phyloP scores from a whole-genome alignment of 1,284 basidiomycete species.

The Sutorius eximius region DNA sequence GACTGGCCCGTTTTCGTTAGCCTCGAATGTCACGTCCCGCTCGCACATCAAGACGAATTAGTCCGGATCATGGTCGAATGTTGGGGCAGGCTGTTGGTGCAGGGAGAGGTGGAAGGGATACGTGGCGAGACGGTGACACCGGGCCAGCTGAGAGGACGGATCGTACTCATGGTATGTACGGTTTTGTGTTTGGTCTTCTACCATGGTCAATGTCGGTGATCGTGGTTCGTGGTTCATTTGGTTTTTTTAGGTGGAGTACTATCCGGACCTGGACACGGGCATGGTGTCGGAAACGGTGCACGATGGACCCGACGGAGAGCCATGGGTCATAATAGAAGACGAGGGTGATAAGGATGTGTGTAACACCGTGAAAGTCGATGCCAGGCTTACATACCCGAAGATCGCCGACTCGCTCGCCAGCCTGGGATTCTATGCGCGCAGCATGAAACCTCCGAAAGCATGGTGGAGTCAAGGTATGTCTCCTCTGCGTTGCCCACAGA shows the following conservation, averaged over 20 bases:
- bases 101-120: slow-evolving; percentile 12
- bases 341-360: slow-evolving; percentile 10
- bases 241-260: slow-evolving; percentile 53
- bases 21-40: slow-evolving; percentile 62
- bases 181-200: neutral
- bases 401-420: slow-evolving; percentile 50
- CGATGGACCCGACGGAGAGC: neutral
- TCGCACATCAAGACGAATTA: slow-evolving; percentile 51
- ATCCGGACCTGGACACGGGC: slow-evolving; percentile 30
- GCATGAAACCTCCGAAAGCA: slow-evolving; percentile 54
- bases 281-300: neutral
- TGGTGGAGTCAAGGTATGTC: slow-evolving; percentile 46
- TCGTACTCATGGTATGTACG: slow-evolving; percentile 52
- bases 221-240: neutral
- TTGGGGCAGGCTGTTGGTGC: slow-evolving; percentile 59
- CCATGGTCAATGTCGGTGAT: neutral
- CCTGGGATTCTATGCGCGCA: slow-evolving; percentile 56
- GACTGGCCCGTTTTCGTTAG: slow-evolving; percentile 63
- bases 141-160: slow-evolving; percentile 49
- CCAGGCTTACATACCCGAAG: slow-evolving; percentile 30
- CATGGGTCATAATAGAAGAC: neutral
- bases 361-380: neutral
- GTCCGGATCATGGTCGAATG: slow-evolving; percentile 54
- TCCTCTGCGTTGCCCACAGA: neutral
- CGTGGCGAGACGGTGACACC: slow-evolving; percentile 42